Evolutionary conservation across 2,329 filamentous ascomycete genomes (phyloP).

Genomic region (Aspergillus vadensis): DNA sequence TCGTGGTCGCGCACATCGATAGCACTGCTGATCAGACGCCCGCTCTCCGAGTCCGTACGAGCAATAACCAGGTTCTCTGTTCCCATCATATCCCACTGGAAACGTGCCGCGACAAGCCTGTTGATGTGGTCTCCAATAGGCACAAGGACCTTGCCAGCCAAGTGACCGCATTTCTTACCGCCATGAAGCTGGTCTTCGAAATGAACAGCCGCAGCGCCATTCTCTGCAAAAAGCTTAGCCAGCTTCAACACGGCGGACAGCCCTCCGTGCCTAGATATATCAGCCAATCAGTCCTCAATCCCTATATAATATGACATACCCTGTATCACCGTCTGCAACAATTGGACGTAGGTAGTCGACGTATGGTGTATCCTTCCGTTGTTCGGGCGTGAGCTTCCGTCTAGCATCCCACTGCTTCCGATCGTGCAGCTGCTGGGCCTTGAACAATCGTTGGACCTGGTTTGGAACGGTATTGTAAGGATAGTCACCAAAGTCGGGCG

Average conservation of each 20-base stretch:
- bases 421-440: constrained; percentile 96
- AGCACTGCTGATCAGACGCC: constrained; percentile 83
- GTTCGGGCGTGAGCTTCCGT: constrained; percentile 71
- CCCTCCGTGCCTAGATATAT: constrained; percentile 70
- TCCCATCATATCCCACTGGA: constrained; percentile 99
- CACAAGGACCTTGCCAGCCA: constrained; percentile 94
- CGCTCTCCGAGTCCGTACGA: constrained; percentile 92
- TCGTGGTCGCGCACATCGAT: constrained; percentile 96
- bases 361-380: constrained; percentile 77
- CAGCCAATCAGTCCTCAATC: not conserved
- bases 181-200: constrained; percentile 98
- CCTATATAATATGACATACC: constrained; percentile 41
- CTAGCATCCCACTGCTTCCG: constrained; percentile 90
- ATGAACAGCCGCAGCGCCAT: constrained; percentile 92
- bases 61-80: constrained; percentile 93
- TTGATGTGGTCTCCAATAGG: constrained; percentile 96
- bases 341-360: constrained; percentile 92
- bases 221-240: constrained; percentile 95
- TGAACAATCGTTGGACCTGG: constrained; percentile 93
- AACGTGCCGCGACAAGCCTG: constrained; percentile 83
- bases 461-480: constrained; percentile 99
- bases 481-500: constrained; percentile 96
- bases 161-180: constrained; percentile 96
- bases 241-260: constrained; percentile 92
- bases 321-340: constrained; percentile 93